Base-by-base conservation (phyloP, 805 yeast genomes). In the Starmerella cellae region DNA sequence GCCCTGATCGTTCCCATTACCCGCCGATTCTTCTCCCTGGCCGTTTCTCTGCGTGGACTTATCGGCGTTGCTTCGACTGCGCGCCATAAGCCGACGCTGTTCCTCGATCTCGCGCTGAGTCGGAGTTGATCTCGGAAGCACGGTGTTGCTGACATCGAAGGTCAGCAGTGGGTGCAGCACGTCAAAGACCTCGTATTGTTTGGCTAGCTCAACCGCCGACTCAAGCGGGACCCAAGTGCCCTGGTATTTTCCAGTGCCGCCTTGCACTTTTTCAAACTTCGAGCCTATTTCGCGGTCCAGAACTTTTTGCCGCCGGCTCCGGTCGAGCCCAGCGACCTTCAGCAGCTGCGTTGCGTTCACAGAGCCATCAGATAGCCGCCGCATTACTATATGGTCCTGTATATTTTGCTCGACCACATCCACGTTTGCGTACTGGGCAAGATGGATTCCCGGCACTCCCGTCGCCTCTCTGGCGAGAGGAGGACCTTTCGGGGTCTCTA, bases 321-420 rank as follows among this genome's bases (percentile, higher is more conserved):
- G 71, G 50, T 80, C 82, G 44, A 76, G 68, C 37, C 78, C 77
- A 21, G 81, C 82, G 22, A 78, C 69, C 55, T 76, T 77, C 42
- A 79, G 63, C 27, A 79, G 71, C 58, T 79, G 85, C 3, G 84
- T 77, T 17, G 82, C 84, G 57, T 79, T 79, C 50, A 79, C 71
- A 66, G 74, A 73, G 13, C 78, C 69, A 58, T 79, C 85, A 31
- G 58, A 58, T 36, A 72, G 66, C 38, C 85, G 64, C 41, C 82
- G 65, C 82, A 78, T 77, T 26, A 79, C 75, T 17, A 79, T 72
- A 26, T 76, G 72, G 46, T 74, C 79, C 34, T 67, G 61, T 31
- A 78, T 74, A 50, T 70, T 73, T 60, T 74, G 70, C 59, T 79
- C 85, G 51, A 67, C 55, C 22, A 71, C 75, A 4, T 76, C 75